Conservation (phyloP, 2,329 filamentous ascomycete species). For the Colletotrichum magnum region DNA sequence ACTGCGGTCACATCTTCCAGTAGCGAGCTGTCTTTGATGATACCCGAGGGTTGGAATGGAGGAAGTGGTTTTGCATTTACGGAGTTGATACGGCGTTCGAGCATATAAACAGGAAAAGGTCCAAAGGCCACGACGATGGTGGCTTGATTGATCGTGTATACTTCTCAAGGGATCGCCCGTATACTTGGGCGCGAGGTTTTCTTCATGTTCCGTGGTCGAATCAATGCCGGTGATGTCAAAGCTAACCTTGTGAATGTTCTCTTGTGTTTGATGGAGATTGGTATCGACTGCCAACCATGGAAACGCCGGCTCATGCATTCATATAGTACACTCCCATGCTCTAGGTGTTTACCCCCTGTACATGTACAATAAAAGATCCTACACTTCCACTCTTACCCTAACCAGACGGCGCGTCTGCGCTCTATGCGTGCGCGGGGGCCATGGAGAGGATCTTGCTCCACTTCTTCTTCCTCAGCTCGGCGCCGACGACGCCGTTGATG, state of each 20-base stretch:
- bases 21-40: conserved; percentile 52
- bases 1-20: conserved; percentile 89
- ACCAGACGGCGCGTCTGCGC: not conserved
- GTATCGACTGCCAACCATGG: conserved; percentile 37
- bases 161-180: not conserved
- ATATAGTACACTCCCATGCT: conserved; percentile 30
- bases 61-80: conserved; percentile 23
- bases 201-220: too few species aligned
- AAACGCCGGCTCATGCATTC: conserved; percentile 41
- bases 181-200: too few species aligned
- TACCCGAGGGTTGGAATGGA: conserved; percentile 40
- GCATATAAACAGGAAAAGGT: conserved; percentile 22
- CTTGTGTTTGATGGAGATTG: conserved; percentile 36
- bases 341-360: conserved; percentile 13
- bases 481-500: conserved; percentile 91
- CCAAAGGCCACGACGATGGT: conserved; percentile 3
- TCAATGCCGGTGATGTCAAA: too few species aligned
- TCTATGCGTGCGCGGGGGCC: conserved; percentile 78
- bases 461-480: conserved; percentile 90
- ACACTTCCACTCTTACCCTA: not conserved
- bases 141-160: not conserved
- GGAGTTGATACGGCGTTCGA: conserved; percentile 33
- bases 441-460: conserved; percentile 99
- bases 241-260: conserved; percentile 11
- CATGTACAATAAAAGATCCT: conserved; percentile 29